phyloP scores from a whole-genome alignment of 352 stramenopile species.

The Globisporangium emineosum region DNA sequence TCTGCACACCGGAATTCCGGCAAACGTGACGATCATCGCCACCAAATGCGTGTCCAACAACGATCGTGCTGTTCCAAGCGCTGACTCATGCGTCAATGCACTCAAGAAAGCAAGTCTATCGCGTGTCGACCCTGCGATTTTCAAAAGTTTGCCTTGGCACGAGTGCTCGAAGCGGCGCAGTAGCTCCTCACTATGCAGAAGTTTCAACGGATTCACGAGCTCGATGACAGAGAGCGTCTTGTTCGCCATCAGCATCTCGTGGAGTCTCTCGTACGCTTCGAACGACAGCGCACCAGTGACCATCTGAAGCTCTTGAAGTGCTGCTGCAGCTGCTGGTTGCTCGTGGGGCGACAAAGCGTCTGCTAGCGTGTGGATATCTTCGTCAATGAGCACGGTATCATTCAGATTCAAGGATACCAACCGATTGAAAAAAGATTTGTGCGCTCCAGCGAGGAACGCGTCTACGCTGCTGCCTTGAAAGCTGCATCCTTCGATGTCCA shows the following conservation, averaged over 20 bases:
- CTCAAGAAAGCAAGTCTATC: background rate
- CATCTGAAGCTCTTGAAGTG: conserved; percentile 3
- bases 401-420: conserved; percentile 9
- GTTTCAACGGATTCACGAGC: background rate
- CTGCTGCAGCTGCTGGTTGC: background rate
- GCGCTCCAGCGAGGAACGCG: background rate
- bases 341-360: background rate
- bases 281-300: background rate
- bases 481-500: conserved; percentile 11
- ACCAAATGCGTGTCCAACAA: background rate
- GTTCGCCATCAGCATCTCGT: conserved; percentile 5
- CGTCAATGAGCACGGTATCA: background rate
- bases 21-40: conserved; percentile 2
- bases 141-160: background rate
- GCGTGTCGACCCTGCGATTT: background rate
- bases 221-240: conserved; percentile 1
- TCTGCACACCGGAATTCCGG: conserved; percentile 2
- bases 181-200: background rate
- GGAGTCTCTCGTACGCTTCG: background rate
- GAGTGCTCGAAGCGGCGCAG: background rate
- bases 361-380: background rate
- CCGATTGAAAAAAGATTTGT: background rate
- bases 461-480: background rate
- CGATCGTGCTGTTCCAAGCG: background rate
- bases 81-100: background rate